A percentile compares a stretch with the other conserved stretches of the same genome.
phyloP scores from a whole-genome alignment of 1,139 yeast genomes.

The Debaryomyces coudertii region DNA sequence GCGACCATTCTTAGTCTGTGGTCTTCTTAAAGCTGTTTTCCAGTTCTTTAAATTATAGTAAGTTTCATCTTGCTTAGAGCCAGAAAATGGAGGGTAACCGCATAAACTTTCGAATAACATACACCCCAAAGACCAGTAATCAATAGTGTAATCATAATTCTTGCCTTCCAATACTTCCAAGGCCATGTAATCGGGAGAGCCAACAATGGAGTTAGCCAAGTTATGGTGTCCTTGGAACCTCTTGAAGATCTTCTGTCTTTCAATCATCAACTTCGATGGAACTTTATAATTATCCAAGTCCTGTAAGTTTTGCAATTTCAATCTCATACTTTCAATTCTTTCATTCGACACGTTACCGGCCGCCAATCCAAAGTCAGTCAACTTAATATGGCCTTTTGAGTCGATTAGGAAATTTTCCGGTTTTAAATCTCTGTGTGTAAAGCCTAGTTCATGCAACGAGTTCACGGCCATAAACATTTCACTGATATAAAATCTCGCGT shows the following conservation, averaged over 20 bases:
- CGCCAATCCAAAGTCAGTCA: conserved; percentile 97
- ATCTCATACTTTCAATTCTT: conserved; percentile 89
- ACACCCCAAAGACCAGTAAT: conserved; percentile 98
- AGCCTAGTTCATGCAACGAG: conserved; percentile 91
- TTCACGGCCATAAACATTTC: conserved; percentile 97
- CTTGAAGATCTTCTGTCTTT: conserved; percentile 84
- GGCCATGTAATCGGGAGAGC: conserved; percentile 99
- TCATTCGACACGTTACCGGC: conserved; percentile 95
- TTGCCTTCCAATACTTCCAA: conserved; percentile 94
- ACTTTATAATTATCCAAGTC: conserved; percentile 69
- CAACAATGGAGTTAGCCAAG: conserved; percentile 93
- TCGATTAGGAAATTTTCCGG: conserved; percentile 97
- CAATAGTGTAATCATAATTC: conserved; percentile 92
- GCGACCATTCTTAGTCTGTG: conserved; percentile 89
- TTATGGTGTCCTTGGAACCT: conserved; percentile 66
- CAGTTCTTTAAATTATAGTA: conserved; percentile 92
- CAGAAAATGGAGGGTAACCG: conserved; percentile 98
- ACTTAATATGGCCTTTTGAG: conserved; percentile 90
- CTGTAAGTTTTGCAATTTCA: conserved; percentile 79
- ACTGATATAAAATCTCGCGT: conserved; percentile 90
- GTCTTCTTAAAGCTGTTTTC: conserved; percentile 86
- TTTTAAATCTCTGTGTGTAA: conserved; percentile 94
- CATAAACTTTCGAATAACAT: conserved; percentile 88
- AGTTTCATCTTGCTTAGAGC: conserved; percentile 91
- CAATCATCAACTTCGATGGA: conserved; percentile 76